Conservation (phyloP, 371 early-diverging fungal genomes). For the Basidiobolus meristosporus region DNA sequence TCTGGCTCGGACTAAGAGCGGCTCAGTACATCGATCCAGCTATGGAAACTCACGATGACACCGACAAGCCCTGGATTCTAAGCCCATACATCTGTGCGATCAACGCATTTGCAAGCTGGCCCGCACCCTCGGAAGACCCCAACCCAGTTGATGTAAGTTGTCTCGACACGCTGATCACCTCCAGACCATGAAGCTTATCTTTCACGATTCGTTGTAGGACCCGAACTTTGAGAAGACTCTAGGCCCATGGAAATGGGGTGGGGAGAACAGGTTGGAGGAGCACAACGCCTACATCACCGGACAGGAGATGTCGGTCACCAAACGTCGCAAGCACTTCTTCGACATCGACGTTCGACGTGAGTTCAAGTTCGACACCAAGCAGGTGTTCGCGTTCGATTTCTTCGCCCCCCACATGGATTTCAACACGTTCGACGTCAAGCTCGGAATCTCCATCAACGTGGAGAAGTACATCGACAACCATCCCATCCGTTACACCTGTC, state of each 20-base stretch:
- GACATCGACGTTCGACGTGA: slow-evolving; percentile 22
- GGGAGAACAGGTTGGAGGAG: slow-evolving; percentile 7
- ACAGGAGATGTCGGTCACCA: slow-evolving; percentile 4
- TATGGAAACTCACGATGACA: slow-evolving; percentile 20
- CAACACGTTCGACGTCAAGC: slow-evolving; percentile 46
- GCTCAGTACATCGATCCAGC: slow-evolving; percentile 36
- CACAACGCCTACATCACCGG: slow-evolving; percentile 3
- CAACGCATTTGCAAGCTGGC: slow-evolving; percentile 20
- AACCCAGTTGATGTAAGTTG: slow-evolving; percentile 5
- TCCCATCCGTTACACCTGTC: slow-evolving; percentile 39
- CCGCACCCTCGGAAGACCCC: slow-evolving; percentile 9
- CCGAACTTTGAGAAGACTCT: neutral
- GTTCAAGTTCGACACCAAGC: slow-evolving; percentile 25
- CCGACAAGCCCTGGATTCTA: slow-evolving; percentile 27
- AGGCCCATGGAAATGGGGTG: slow-evolving; percentile 4
- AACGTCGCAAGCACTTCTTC: slow-evolving; percentile 37
- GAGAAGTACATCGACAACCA: slow-evolving; percentile 35
- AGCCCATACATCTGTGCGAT: slow-evolving; percentile 30
- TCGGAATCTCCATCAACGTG: slow-evolving; percentile 42
- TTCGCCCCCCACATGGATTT: slow-evolving; percentile 53
- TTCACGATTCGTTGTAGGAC: slow-evolving; percentile 1
- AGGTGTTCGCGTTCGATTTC: slow-evolving; percentile 47
- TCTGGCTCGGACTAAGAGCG: neutral
- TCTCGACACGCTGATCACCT: slow-evolving; percentile 1
- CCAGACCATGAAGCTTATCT: too few species aligned